Base-by-base conservation (phyloP, 2,329 filamentous ascomycete genomes). In the Monosporascus sp. region DNA sequence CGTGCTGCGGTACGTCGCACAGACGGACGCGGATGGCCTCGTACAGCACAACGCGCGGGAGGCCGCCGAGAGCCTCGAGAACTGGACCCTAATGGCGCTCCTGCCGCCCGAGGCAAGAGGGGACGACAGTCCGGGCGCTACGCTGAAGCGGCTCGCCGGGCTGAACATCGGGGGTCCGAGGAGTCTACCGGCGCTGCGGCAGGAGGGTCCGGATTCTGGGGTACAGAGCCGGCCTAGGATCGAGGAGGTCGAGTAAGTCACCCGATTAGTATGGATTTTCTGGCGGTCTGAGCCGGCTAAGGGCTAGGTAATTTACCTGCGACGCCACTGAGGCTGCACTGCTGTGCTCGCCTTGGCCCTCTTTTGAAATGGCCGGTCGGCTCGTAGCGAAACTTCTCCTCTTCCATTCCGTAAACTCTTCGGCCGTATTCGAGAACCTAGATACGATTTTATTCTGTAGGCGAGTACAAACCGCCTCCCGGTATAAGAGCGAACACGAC, bases 21-120 rank as follows among this genome's bases (percentile, higher is more conserved):
- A 72, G 39, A 84, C 82, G 24, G 88, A 91, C 66, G 78, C 75
- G 24, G 88, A 91, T 64, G 85, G 80, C 0, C 69, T 91, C 43
- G 87, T 89, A 11, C 77, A 77, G 56, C 77, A 84, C 60, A 86
- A 90, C 67, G 85, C 85, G 2, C 71, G 70, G 35, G 84, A 84
- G 60, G 84, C 86, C n/a, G 66, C 84, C 11, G 87, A 89, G 65
- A 85, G 81, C 48, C 63, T 90, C 55, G 78, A 84, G 59, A 81
- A 77, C 53, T 85, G 82, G 80, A 75, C 78, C 53, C 69, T 85
- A 65, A 75, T 78, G 51, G 73, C 68, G 50, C 58, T 83, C 52
- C 64, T 82, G 43, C 75, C 73, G 43, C 75, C 73, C 24, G 56
- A 69, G 22, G 64, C 48, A 60, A 62, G 48, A 58, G 55, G 52